Percentiles rank a stretch among this genome's conserved stretches.
Conservation (phyloP, 176 grass and related monocot species). For the Oryza glaberrima region DNA sequence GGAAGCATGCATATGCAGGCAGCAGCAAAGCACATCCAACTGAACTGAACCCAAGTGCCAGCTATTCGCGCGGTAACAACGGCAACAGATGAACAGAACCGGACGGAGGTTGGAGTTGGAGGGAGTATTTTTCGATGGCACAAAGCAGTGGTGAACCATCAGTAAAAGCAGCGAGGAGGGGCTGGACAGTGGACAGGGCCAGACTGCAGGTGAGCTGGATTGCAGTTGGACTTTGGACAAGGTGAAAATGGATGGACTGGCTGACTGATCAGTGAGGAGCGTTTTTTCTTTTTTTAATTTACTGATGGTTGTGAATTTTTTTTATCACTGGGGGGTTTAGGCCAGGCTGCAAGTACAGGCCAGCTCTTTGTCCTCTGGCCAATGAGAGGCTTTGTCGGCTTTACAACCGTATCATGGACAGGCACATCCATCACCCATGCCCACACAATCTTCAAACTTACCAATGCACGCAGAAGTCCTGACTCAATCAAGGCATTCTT, state of each 20-base stretch:
- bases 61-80: neutral
- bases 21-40: neutral
- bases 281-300: neutral
- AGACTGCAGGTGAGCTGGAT: constrained; percentile 32
- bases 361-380: constrained; percentile 41
- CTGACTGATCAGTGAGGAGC: neutral
- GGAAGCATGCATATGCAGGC: neutral
- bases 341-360: constrained; percentile 17
- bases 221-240: constrained; percentile 2
- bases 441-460: neutral
- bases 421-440: neutral
- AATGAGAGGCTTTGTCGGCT: constrained; percentile 33
- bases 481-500: no score
- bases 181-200: no score
- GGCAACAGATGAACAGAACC: neutral
- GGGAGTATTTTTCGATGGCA: neutral
- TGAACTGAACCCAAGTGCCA: neutral
- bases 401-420: constrained; percentile 31
- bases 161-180: neutral
- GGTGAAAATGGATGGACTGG: constrained; percentile 24
- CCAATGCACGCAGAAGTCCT: neutral
- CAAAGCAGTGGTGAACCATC: neutral
- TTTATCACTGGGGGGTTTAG: neutral
- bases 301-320: neutral
- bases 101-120: no score